phyloP scores from a whole-genome alignment of 306 rosid genomes.

The Sophora flavescens region DNA sequence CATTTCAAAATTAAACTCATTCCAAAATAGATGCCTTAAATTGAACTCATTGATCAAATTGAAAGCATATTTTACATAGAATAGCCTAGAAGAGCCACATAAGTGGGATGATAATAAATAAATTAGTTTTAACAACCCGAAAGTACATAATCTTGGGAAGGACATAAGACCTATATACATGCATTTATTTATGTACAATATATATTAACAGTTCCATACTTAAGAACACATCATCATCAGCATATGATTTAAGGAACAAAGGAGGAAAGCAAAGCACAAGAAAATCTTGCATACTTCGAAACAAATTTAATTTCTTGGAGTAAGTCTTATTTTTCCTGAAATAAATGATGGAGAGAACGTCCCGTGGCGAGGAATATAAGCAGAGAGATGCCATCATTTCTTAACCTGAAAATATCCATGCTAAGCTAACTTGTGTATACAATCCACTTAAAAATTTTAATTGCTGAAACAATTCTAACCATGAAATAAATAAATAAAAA shows the following conservation, averaged over 20 bases:
- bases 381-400: slow-evolving; percentile 44
- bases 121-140: slow-evolving; percentile 38
- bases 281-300: slow-evolving; percentile 41
- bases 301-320: slow-evolving; percentile 43
- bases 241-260: slow-evolving; percentile 36
- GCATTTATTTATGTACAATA: slow-evolving; percentile 49
- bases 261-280: slow-evolving; percentile 49
- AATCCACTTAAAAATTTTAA: slow-evolving; percentile 18
- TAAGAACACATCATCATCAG: slow-evolving; percentile 39
- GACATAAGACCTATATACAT: slow-evolving; percentile 32
- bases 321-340: slow-evolving; percentile 40
- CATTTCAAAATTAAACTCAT: too few relatives aligned
- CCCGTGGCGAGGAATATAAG: slow-evolving; percentile 38
- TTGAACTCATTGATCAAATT: slow-evolving; percentile 1
- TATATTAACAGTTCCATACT: slow-evolving; percentile 34
- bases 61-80: slow-evolving; percentile 21
- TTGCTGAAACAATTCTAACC: slow-evolving; percentile 29
- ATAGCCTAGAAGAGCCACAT: slow-evolving; percentile 27
- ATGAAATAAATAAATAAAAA: background rate
- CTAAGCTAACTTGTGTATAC: slow-evolving; percentile 38
- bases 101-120: slow-evolving; percentile 7
- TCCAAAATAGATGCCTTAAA: background rate
- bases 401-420: slow-evolving; percentile 54
- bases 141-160: slow-evolving; percentile 16
- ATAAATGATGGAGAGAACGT: slow-evolving; percentile 49